Evolutionary conservation across 257 asterid genomes (phyloP), one percentile per base, ranked within the genome.

Genomic region (Petunia secreta): DNA sequence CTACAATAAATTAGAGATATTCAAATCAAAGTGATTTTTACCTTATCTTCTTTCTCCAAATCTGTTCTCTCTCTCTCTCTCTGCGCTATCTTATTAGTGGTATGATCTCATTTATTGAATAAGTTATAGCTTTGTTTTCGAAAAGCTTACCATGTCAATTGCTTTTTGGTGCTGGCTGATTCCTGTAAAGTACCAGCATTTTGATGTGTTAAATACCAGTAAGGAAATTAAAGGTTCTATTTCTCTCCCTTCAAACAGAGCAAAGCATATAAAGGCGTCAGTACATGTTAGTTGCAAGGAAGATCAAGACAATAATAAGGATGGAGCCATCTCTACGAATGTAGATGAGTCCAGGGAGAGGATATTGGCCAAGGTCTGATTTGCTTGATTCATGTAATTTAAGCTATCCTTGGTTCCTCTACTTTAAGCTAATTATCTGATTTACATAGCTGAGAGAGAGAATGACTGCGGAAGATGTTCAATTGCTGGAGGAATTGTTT

Each of bases 201-300:
- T 53, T 13, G 6, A 13, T 54, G 68, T 79, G 36, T 48, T 71
- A 53, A 38, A 69, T 14, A 40, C 8, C 63, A 55, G 60, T 41
- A 63, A 54, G 55, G 55, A 80, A 69, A 78, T 74, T 69, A 53
- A 54, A 85, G 78, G 58, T 83, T 52, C 25, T 62, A 14, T 80
- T 75, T 6, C 84, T 84, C 75, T 46, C 81, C 75, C 75, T 75
- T 60, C 82, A 87, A 82, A 83, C 88, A 93, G 98, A 91, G 97
- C 97, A 73, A 87, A 85, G 88, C 98, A 93, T 87, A 82, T 93
- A 79, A 93, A 92, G 88, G 89, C 94, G 84, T 84, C 80, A 64
- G 87, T 83, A 55, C 88, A 67, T 67, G 83, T 75, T 52, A 79
- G 69, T 68, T 36, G 79, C 62, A 87, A 83, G 77, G 94, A 89